Evolutionary conservation across 2,329 filamentous ascomycete species (phyloP), one percentile per base, ranked within the genome.

Genomic region (Apiospora sp.): DNA sequence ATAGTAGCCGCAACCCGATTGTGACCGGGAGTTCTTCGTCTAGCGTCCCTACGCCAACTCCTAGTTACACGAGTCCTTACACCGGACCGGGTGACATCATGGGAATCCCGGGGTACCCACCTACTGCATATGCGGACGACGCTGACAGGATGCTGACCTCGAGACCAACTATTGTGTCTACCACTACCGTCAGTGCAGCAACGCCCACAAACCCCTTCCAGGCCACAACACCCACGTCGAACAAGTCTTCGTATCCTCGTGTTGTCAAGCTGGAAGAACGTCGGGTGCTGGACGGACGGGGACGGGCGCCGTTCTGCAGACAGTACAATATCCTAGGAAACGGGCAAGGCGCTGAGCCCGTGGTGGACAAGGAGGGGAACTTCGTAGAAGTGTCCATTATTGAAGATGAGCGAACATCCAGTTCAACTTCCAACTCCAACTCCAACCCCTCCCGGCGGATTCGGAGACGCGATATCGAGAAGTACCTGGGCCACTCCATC

Each of bases 221-320:
- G 34, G 58, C 58, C 34, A 64, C 58, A 7, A 64, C 58, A 12
- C 58, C 58, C 8, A 64, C 58, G 19, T 64, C 58, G 19, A 64
- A 64, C 22, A 64, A 64, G 58, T 64, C 58, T 81, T 71, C 69
- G 0, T 90, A 89, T 72, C 88, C 89, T 2, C 84, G 84, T 34
- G 84, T 88, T 12, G 81, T 90, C 72, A 90, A 90, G 77, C 81
- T 91, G 58, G 82, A 88, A 70, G 89, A 91, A 78, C 85, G 87
- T 19, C 88, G 88, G 22, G 79, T 85, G 24, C 71, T 78, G 8
- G 77, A 75, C 27, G 73, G 79, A 12, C 76, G 80, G 22, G 77
- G 81, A 1, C 77, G 80, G 1, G 75, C 80, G 19, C 84, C 88
- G 0, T 83, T 77, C 43, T 90, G 88, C 73, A 83, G 83, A 5